phyloP scores from a whole-genome alignment of 75 land plant species.

The Cupressus sempervirens region DNA sequence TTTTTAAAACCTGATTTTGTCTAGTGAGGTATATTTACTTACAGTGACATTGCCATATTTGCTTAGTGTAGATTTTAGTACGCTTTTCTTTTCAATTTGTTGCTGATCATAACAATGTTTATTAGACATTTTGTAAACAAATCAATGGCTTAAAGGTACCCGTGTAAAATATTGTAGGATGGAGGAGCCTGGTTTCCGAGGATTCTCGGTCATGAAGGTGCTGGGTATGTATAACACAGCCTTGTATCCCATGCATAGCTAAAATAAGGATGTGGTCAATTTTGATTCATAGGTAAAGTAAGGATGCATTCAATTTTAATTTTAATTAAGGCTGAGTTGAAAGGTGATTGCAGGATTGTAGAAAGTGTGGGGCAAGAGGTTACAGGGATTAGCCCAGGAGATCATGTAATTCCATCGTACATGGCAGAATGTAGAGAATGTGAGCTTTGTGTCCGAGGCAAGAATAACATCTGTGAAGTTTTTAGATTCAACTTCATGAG shows the following conservation, averaged over 20 bases:
- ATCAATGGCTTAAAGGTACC: neutral
- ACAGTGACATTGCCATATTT: neutral
- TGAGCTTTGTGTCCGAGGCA: slow-evolving; percentile 41
- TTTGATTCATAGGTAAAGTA: neutral
- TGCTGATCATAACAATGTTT: neutral
- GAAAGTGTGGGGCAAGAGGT: slow-evolving; percentile 88
- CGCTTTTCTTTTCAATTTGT: neutral
- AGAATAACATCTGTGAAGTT: slow-evolving; percentile 57
- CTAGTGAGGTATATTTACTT: neutral
- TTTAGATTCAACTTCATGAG: slow-evolving; percentile 36
- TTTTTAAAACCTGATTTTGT: neutral
- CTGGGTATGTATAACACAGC: slow-evolving; percentile 20
- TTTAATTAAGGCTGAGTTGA: neutral
- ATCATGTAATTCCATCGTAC: slow-evolving; percentile 72
- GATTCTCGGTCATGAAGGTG: slow-evolving; percentile 38
- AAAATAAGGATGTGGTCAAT: neutral
- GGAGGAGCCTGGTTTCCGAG: slow-evolving; percentile 33
- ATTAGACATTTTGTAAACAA: neutral
- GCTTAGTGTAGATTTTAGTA: neutral
- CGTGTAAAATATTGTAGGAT: slow-evolving; percentile 18
- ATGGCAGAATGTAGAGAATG: slow-evolving; percentile 73
- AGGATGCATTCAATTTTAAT: neutral
- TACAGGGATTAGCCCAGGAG: slow-evolving; percentile 54
- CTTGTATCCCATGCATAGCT: neutral
- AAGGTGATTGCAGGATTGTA: slow-evolving; percentile 40